phyloP scores from a whole-genome alignment of 2,329 filamentous ascomycete genomes.

The Arthroderma sp. region DNA sequence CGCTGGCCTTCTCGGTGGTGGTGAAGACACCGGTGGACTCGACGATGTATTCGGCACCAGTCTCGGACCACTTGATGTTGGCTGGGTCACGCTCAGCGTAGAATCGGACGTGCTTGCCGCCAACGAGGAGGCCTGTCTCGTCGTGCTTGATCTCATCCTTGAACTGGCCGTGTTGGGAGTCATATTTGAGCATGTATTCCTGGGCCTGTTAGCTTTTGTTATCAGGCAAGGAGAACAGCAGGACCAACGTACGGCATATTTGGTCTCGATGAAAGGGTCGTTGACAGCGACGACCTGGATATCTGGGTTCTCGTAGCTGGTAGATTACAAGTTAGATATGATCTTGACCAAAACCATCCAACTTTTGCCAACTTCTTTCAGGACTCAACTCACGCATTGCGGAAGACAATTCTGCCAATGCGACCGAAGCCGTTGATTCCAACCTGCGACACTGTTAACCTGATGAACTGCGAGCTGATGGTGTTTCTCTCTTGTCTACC shows the following conservation, averaged over 20 bases:
- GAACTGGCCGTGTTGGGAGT: conserved; percentile 93
- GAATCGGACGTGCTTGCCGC: conserved; percentile 92
- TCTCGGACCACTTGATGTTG: conserved; percentile 78
- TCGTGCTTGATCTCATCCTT: conserved; percentile 75
- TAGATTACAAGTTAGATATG: not conserved
- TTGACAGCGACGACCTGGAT: conserved; percentile 95
- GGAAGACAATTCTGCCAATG: conserved; percentile 98
- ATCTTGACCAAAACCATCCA: not conserved
- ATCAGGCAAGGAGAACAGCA: conserved; percentile 11
- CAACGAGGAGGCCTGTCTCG: conserved; percentile 65
- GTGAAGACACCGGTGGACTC: conserved; percentile 99
- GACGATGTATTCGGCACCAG: conserved; percentile 84
- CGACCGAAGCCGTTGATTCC: conserved; percentile 99
- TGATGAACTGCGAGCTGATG: not conserved
- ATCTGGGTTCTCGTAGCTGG: conserved; percentile 67
- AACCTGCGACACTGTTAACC: conserved; percentile 49
- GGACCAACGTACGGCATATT: conserved; percentile 74
- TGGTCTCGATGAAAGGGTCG: conserved; percentile 96
- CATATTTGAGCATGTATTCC: conserved; percentile 99
- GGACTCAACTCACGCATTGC: conserved; percentile 63
- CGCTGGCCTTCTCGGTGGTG: conserved; percentile 88
- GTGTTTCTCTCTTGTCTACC: conserved; percentile 8
- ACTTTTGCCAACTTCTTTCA: not conserved
- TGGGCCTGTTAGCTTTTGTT: conserved; percentile 27
- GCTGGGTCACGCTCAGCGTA: conserved; percentile 85